A percentile compares a stretch with the other conserved stretches of the same genome.
These are phyloP conservation scores for Russula brevipes DNA, from an alignment of 768 basidiomycete genomes.

Conservation along the genomic window DNA sequence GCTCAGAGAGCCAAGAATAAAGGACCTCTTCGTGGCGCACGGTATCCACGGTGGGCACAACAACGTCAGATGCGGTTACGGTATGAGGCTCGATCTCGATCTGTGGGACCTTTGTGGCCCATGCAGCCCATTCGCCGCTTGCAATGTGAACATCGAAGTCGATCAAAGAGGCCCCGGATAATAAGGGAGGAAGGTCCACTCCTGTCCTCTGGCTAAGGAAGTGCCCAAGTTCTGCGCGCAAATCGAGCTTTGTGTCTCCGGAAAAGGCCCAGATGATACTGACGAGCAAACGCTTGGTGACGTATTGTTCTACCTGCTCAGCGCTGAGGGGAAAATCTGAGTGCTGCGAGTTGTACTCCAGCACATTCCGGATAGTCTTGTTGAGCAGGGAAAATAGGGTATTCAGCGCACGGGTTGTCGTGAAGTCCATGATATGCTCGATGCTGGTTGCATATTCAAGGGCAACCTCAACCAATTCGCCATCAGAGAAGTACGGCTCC, in stretches of 20 bases:
- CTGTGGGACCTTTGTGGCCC: constrained; percentile 88
- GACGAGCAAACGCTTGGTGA: constrained; percentile 82
- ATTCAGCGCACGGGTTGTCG: constrained; percentile 81
- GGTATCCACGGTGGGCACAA: constrained; percentile 97
- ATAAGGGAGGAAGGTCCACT: constrained; percentile 79
- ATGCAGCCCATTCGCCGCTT: constrained; percentile 83
- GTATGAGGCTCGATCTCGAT: constrained; percentile 97
- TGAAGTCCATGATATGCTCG: constrained; percentile 99
- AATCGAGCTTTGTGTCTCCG: constrained; percentile 89
- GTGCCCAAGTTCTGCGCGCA: constrained; percentile 85
- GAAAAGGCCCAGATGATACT: constrained; percentile 98
- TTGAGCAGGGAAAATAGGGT: constrained; percentile 97
- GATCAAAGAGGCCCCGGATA: constrained; percentile 76
- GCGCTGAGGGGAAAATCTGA: constrained; percentile 85
- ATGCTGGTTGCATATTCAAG: constrained; percentile 77
- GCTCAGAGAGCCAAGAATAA: constrained; percentile 98
- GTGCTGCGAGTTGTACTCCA: constrained; percentile 94
- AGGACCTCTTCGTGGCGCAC: constrained; percentile 97
- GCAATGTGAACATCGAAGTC: constrained; percentile 91
- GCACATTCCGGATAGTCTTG: constrained; percentile 88
- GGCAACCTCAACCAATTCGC: constrained; percentile 76
- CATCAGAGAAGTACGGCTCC: constrained; percentile 75
- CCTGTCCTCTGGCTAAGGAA: constrained; percentile 80
- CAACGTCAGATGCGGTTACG: constrained; percentile 92
- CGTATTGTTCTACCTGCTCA: constrained; percentile 87